These are phyloP conservation scores for Cornus suecica DNA, from an alignment of 148 eudicot species.

Conservation along the genomic window DNA sequence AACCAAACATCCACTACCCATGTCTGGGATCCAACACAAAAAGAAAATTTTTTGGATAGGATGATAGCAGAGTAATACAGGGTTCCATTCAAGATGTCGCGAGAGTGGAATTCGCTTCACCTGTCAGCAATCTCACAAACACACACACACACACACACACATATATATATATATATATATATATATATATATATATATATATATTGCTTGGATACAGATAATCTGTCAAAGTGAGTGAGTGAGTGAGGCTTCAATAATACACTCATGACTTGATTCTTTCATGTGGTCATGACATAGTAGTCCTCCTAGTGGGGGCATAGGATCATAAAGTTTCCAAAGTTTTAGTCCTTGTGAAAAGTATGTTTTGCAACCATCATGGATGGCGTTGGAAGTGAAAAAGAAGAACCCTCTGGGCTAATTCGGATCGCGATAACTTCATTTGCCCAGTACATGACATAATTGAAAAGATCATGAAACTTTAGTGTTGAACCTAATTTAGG, in stretches of 20 bases:
- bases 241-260: slow-evolving; percentile 16
- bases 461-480: background rate
- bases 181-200: too few relatives aligned
- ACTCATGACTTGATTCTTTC: slow-evolving; percentile 9
- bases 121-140: slow-evolving; percentile 9
- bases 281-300: slow-evolving; percentile 4
- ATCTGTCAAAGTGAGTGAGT: slow-evolving; percentile 14
- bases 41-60: slow-evolving; percentile 14
- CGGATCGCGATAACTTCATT: background rate
- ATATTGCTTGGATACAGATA: slow-evolving; percentile 2
- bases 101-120: slow-evolving; percentile 17
- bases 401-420: background rate
- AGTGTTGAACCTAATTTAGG: background rate
- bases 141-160: background rate
- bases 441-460: background rate
- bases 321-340: background rate
- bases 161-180: too few relatives aligned
- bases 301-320: slow-evolving; percentile 8
- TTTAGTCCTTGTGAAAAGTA: slow-evolving; percentile 5
- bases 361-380: background rate
- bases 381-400: background rate
- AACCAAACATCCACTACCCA: slow-evolving; percentile 39
- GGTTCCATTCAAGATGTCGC: slow-evolving; percentile 6
- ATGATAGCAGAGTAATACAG: slow-evolving; percentile 1
- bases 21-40: slow-evolving; percentile 25